Evolutionary conservation across 2,329 filamentous ascomycete species (phyloP).

Genomic region (Fusarium musae): DNA sequence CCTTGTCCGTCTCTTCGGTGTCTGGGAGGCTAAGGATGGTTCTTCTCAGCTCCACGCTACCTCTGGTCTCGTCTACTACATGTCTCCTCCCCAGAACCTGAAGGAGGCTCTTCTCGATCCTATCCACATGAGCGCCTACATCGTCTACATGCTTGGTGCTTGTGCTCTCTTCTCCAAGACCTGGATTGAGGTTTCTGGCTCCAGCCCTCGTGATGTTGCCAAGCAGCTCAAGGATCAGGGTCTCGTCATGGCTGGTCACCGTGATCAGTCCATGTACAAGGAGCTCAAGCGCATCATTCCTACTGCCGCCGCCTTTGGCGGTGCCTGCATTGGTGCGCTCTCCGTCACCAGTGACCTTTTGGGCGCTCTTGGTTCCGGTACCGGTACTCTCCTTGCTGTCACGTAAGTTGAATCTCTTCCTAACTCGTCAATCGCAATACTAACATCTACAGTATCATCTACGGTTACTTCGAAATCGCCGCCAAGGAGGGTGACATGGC

Average conservation of each 20-base stretch:
- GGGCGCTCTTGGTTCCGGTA: conserved; percentile 94
- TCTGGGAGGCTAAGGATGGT: conserved; percentile 97
- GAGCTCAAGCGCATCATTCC: conserved; percentile 99
- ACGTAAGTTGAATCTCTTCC: conserved; percentile 75
- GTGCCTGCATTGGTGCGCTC: conserved; percentile 97
- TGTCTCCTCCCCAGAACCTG: conserved; percentile 98
- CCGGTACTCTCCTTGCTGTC: conserved; percentile 96
- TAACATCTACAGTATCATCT: conserved; percentile 83
- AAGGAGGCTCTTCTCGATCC: conserved; percentile 96
- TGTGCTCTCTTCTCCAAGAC: conserved; percentile 99
- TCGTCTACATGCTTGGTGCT: conserved; percentile 96
- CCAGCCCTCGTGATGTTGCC: conserved; percentile 95
- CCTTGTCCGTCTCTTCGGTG: conserved; percentile 94
- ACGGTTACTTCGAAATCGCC: conserved; percentile 99
- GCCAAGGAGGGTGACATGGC: conserved; percentile 97
- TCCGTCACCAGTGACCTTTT: conserved; percentile 96
- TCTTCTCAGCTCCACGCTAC: conserved; percentile 94
- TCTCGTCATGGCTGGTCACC: conserved; percentile 98
- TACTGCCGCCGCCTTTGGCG: conserved; percentile 96
- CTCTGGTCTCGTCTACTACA: conserved; percentile 98
- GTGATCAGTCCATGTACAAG: conserved; percentile 99
- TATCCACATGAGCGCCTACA: conserved; percentile 95
- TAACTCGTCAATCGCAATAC: conserved; percentile 45
- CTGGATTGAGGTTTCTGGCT: conserved; percentile 99
- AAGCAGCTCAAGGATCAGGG: conserved; percentile 99